Percentiles rank a stretch among this genome's conserved stretches.
Conservation (phyloP, 441 rosid species). For the Croton laevigatus region DNA sequence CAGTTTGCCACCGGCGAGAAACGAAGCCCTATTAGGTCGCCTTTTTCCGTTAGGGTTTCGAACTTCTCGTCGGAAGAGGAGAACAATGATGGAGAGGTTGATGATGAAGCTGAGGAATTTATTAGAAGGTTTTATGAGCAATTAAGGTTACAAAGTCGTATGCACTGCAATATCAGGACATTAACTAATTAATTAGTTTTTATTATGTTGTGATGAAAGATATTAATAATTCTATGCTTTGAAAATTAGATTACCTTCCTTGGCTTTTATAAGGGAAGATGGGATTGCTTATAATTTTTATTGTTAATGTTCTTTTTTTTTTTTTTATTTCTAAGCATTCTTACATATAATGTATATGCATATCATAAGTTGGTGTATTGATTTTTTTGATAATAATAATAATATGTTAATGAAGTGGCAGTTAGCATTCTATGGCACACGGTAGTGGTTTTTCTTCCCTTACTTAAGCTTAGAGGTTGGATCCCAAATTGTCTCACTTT, state of each 20-base stretch:
- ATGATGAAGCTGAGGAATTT: conserved; percentile 60
- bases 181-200: no score
- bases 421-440: no score
- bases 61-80: conserved; percentile 50
- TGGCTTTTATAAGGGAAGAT: neutral
- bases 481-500: no score
- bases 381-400: neutral
- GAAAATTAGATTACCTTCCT: neutral
- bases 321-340: no score
- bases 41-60: conserved; percentile 41
- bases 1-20: conserved; percentile 26
- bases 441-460: no score
- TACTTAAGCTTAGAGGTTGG: no score
- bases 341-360: neutral
- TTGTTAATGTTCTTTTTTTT: neutral
- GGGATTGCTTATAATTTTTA: neutral
- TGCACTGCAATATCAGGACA: conserved; percentile 44
- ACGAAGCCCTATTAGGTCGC: conserved; percentile 36
- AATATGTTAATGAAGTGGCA: neutral
- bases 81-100: conserved; percentile 28
- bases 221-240: neutral
- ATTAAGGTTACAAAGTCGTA: conserved; percentile 41
- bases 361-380: neutral
- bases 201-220: no score
- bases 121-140: conserved; percentile 53